Percentiles rank a stretch among this genome's conserved stretches.
Conservation (phyloP, 1,284 basidiomycete species). For the Pascua sp. region DNA sequence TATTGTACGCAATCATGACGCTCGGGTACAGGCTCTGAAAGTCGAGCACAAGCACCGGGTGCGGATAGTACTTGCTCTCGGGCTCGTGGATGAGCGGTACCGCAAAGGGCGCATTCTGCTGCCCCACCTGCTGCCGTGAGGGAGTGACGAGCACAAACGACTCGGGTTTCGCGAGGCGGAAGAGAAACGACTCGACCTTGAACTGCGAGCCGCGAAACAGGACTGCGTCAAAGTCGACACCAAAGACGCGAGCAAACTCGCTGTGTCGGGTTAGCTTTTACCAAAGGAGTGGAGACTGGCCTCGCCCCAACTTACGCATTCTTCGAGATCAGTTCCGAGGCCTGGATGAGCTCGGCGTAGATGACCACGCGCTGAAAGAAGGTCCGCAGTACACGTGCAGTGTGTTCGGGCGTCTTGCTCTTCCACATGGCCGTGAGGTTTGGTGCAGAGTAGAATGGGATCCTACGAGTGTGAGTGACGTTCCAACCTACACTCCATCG, state of each 20-base stretch:
- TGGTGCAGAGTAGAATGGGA: slow-evolving; percentile 68
- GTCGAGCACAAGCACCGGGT: slow-evolving; percentile 87
- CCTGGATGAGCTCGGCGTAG: slow-evolving; percentile 73
- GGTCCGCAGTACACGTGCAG: slow-evolving; percentile 60
- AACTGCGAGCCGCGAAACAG: slow-evolving; percentile 93
- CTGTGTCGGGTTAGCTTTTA: slow-evolving; percentile 49
- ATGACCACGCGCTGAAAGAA: slow-evolving; percentile 62
- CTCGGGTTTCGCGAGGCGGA: slow-evolving; percentile 96
- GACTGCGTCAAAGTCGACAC: slow-evolving; percentile 94
- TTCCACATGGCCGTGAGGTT: slow-evolving; percentile 72
- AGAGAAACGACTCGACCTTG: slow-evolving; percentile 98
- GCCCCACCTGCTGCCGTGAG: slow-evolving; percentile 80
- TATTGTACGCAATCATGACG: slow-evolving; percentile 98
- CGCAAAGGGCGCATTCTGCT: slow-evolving; percentile 87
- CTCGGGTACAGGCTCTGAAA: slow-evolving; percentile 96
- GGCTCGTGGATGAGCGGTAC: slow-evolving; percentile 95
- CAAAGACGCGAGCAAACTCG: slow-evolving; percentile 94
- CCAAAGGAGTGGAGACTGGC: no score
- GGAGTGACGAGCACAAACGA: slow-evolving; percentile 84
- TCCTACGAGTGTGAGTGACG: slow-evolving; percentile 50
- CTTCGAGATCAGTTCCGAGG: slow-evolving; percentile 76
- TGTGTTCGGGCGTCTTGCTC: slow-evolving; percentile 59
- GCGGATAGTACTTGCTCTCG: slow-evolving; percentile 83
- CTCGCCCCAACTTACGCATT: slow-evolving; percentile 65
- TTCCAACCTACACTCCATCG: slow-evolving; percentile 9